A percentile compares a stretch with the other conserved stretches of the same genome.
These are phyloP conservation scores for Auriculariales sp. DNA, from an alignment of 768 basidiomycete species.

Conservation along the genomic window DNA sequence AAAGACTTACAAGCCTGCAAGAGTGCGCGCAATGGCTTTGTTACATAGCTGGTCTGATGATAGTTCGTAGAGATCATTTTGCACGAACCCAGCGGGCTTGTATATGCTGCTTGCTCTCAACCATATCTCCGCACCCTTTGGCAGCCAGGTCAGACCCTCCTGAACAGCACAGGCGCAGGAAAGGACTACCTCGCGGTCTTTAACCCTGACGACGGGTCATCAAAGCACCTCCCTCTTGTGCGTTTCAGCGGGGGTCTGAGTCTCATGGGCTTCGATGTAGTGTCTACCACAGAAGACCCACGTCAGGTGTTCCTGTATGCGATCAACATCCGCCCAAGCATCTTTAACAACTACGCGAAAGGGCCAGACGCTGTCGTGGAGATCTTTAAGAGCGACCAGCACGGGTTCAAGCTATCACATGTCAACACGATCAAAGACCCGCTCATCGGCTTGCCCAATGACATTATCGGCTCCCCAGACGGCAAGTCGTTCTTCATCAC, in stretches of 20 bases:
- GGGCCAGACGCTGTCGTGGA: conserved; percentile 67
- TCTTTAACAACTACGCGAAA: conserved; percentile 19
- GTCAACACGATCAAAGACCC: conserved; percentile 43
- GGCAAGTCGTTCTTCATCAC: conserved; percentile 55
- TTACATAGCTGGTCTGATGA: neutral
- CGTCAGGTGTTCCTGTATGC: conserved; percentile 46
- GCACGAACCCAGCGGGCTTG: conserved; percentile 38
- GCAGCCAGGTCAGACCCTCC: conserved; percentile 28
- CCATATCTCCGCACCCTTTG: conserved; percentile 27
- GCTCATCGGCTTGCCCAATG: conserved; percentile 51
- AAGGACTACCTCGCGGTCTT: conserved; percentile 48
- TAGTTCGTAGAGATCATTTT: conserved; percentile 37
- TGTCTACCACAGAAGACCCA: conserved; percentile 23
- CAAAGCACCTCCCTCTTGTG: conserved; percentile 30
- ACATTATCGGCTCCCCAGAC: conserved; percentile 49
- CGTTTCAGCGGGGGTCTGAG: conserved; percentile 32
- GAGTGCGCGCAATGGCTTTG: conserved; percentile 26
- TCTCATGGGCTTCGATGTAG: conserved; percentile 57
- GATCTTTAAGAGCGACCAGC: conserved; percentile 42
- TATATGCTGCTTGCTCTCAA: conserved; percentile 53
- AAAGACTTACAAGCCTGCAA: conserved; percentile 52
- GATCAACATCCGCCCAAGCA: conserved; percentile 54
- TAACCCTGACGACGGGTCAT: conserved; percentile 28
- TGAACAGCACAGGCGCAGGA: conserved; percentile 22
- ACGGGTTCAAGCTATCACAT: conserved; percentile 30